phyloP scores from a whole-genome alignment of 2,329 filamentous ascomycete genomes.

The Shiraia sp. region DNA sequence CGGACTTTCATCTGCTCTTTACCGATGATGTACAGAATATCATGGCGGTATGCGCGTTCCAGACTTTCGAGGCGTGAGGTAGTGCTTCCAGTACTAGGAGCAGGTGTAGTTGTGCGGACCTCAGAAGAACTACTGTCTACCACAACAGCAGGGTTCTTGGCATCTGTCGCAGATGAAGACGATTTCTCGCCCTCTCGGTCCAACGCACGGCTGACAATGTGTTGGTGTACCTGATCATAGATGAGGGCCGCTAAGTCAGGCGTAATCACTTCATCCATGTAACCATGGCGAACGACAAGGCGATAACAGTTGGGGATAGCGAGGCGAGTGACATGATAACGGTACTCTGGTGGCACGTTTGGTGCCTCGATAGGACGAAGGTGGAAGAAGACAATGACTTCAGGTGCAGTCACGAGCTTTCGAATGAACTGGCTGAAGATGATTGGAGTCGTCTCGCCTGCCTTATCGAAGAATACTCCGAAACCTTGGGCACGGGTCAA shows the following conservation, averaged over 20 bases:
- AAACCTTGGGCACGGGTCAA: slow-evolving; percentile 53
- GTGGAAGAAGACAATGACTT: slow-evolving; percentile 75
- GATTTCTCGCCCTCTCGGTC: slow-evolving; percentile 31
- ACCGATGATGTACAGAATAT: slow-evolving; percentile 60
- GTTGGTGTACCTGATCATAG: slow-evolving; percentile 59
- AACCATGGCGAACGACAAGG: slow-evolving; percentile 71
- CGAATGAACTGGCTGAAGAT: slow-evolving; percentile 74
- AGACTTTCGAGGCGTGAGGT: slow-evolving; percentile 39
- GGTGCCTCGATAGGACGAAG: slow-evolving; percentile 66
- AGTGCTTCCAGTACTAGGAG: slow-evolving; percentile 28
- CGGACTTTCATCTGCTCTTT: slow-evolving; percentile 53
- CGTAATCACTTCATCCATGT: slow-evolving; percentile 71
- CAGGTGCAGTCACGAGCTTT: slow-evolving; percentile 69
- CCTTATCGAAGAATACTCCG: slow-evolving; percentile 82
- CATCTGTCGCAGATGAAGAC: slow-evolving; percentile 2
- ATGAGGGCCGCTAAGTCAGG: slow-evolving; percentile 61
- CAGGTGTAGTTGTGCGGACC: slow-evolving; percentile 13
- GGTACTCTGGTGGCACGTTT: slow-evolving; percentile 44
- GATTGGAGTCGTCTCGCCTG: slow-evolving; percentile 65
- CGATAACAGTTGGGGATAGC: slow-evolving; percentile 67
- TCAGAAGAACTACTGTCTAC: slow-evolving; percentile 4
- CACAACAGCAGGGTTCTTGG: neutral
- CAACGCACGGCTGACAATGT: slow-evolving; percentile 34
- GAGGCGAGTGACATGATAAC: slow-evolving; percentile 53
- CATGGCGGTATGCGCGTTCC: slow-evolving; percentile 50